Base-by-base conservation (phyloP, 2,329 filamentous ascomycete species). In the Fusarium praegraminearum region DNA sequence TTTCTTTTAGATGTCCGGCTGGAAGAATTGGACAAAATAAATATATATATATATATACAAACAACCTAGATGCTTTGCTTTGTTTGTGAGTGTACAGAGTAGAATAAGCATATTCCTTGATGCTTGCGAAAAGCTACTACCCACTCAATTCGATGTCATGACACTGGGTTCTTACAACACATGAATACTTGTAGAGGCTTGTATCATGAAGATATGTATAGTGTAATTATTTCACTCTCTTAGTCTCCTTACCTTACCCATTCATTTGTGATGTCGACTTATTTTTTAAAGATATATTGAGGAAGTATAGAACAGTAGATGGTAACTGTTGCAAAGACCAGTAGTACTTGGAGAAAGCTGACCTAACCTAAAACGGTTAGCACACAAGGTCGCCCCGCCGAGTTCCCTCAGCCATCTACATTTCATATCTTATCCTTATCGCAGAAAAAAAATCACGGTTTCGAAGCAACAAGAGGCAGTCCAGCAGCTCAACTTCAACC, bases 361-460 rank as follows among this genome's bases (percentile, higher is more conserved):
- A 3, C 4, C 22, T 63, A 63, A 49, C 61, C 43, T 13, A 12
- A 38, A 49, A 15, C 2, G 8, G 60, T 32, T 59, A 65, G 33
- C 2, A 2, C 1, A 9, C 13, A 2, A 1, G 3, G 1, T 6
- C 15, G 57, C 61, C 57, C 65, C 63, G 43, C 64, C 32, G n/a
- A 52, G 57, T 45, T 54, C 32, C 36, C 53, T 73, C 62, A 70
- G 64, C 73, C 73, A 71, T 70, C 65, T 61, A 60, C 45, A 38
- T 61, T 73, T 52, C 54, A 54, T 60, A 65, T 59, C 62, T 65
- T 71, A 76, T 75, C 71, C 74, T 71, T 73, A 55, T 52, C 49
- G 49, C 49, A 52, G 49, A 52, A 78, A 77, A 78, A 76, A 75
- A 67, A 73, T 67, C 61, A 69, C 65, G 44, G 63, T 52, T 13